phyloP scores from a whole-genome alignment of 208 protist species.

The Wallacemonas sp. region DNA sequence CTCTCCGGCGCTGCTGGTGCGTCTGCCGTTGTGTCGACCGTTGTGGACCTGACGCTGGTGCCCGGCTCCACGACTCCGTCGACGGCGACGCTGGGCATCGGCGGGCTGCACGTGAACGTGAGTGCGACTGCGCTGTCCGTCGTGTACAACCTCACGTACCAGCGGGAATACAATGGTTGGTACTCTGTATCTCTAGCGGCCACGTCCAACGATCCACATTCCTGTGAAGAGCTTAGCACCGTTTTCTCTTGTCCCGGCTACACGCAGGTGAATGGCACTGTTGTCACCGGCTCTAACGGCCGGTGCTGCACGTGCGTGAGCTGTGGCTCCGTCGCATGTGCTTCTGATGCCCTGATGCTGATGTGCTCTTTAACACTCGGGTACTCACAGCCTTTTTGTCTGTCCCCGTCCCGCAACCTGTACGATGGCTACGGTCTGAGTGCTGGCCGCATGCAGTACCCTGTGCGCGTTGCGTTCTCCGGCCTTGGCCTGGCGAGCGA shows the following conservation, averaged over 20 bases:
- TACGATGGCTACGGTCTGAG: slow-evolving; percentile 52
- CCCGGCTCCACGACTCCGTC: slow-evolving; percentile 1
- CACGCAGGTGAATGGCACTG: slow-evolving; percentile 16
- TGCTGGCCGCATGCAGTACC: slow-evolving; percentile 28
- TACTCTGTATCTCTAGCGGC: no score
- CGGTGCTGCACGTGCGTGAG: slow-evolving; percentile 55
- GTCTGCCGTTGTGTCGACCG: neutral
- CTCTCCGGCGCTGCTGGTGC: neutral
- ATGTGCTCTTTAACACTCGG: slow-evolving; percentile 32
- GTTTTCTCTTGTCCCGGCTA: slow-evolving; percentile 37
- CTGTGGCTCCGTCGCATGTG: slow-evolving; percentile 27
- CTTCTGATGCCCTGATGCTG: slow-evolving; percentile 20
- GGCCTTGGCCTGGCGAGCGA: neutral
- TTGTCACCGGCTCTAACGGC: slow-evolving; percentile 46
- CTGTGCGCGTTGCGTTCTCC: slow-evolving; percentile 21
- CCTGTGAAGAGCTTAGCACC: slow-evolving; percentile 16
- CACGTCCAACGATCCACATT: slow-evolving; percentile 44
- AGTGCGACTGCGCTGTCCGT: slow-evolving; percentile 32
- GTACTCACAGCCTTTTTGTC: slow-evolving; percentile 33
- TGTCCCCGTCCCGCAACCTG: neutral
- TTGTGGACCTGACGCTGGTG: slow-evolving; percentile 25
- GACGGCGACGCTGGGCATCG: slow-evolving; percentile 27
- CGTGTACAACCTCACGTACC: slow-evolving; percentile 53
- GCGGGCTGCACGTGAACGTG: slow-evolving; percentile 34
- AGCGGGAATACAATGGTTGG: slow-evolving; percentile 55